Evolutionary conservation across 2,329 filamentous ascomycete species (phyloP), one percentile per base, ranked within the genome.

Genomic region (Ascochyta fabae): DNA sequence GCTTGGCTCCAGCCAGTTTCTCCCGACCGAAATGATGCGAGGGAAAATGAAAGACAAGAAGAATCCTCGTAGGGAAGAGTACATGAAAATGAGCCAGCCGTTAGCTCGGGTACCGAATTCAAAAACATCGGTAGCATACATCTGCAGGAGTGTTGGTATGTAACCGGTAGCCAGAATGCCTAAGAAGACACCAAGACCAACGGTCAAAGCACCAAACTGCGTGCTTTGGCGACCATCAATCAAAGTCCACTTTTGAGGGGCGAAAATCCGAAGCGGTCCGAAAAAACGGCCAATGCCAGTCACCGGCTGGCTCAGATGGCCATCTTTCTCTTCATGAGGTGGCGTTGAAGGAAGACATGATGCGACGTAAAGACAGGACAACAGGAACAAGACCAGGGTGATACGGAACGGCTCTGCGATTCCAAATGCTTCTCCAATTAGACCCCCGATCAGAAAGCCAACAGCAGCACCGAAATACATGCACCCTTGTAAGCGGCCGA

Each of bases 161-260:
- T 89, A 91, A 1, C 86, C 87, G 0, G 88, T 90, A 0, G 88
- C 87, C 1, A 90, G 79, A 67, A 90, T 86, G 0, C 85, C 87
- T 0, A 88, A 73, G 55, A 89, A 91, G 2, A 89, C 86, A 1
- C 88, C 88, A 0, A 80, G 74, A 19, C 86, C 88, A 3, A 91
- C 80, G 1, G 89, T 82, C 3, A 88, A 73, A 0, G 88, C 80
- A 1, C 88, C 87, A 23, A 85, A 85, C 59, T 89, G 85, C 16
- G 75, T 84, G 44, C 74, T 77, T 5, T 81, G 64, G 1, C 74
- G 76, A 1, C 88, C 88, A 45, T 81, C 78, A 0, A 66, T 63
- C 0, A 85, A 72, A 0, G 81, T 74, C 64, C 87, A 80, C 43
- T 77, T 81, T 59, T 85, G 83, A 0, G 88, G 87, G 1, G 79